These are phyloP conservation scores for Madurella fahalii DNA, from an alignment of 2,329 filamentous ascomycete genomes.

Conservation along the genomic window DNA sequence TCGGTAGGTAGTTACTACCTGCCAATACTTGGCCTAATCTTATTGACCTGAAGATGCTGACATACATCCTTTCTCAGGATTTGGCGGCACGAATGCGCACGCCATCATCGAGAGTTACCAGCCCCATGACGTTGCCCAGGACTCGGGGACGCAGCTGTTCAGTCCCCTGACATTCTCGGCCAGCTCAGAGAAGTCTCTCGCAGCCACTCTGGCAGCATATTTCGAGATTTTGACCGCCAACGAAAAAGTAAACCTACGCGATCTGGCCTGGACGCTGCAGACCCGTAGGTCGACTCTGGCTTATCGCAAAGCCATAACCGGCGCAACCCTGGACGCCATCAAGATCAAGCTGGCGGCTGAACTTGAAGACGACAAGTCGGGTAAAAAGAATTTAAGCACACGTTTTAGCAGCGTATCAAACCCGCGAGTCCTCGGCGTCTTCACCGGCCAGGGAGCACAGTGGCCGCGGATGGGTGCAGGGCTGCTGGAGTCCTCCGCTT, in stretches of 20 bases:
- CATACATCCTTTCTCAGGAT: slow-evolving; percentile 22
- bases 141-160: slow-evolving; percentile 2
- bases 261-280: background rate
- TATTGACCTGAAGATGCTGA: no score
- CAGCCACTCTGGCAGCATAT: background rate
- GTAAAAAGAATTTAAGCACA: background rate
- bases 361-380: background rate
- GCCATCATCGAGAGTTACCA: slow-evolving; percentile 20
- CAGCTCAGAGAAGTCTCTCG: no score
- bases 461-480: slow-evolving; percentile 28
- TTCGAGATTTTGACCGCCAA: background rate
- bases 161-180: slow-evolving; percentile 12
- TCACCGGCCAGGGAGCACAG: slow-evolving; percentile 31
- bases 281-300: slow-evolving; percentile 34
- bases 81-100: slow-evolving; percentile 32
- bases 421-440: slow-evolving; percentile 22
- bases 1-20: slow-evolving; percentile 25
- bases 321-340: background rate
- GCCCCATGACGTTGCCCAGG: background rate
- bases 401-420: background rate
- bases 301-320: slow-evolving; percentile 37
- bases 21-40: no score
- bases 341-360: background rate
- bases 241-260: no score
- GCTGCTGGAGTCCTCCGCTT: slow-evolving; percentile 13